Conservation (phyloP, 441 rosid genomes). For the Eruca vesicaria region DNA sequence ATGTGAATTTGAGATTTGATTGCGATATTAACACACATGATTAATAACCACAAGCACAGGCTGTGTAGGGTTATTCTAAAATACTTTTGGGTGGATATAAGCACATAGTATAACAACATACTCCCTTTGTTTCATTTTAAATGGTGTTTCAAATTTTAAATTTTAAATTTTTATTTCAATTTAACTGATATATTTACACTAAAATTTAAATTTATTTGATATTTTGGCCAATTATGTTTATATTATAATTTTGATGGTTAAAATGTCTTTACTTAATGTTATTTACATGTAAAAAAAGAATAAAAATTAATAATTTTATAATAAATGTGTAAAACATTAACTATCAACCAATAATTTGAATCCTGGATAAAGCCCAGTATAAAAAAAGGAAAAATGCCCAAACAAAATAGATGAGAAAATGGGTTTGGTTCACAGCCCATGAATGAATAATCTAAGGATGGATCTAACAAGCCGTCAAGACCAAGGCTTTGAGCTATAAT, state of each 20-base stretch:
- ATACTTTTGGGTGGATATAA: neutral
- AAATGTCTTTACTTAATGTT: neutral
- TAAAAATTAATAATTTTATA: neutral
- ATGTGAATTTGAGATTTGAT: neutral
- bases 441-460: slow-evolving; percentile 95
- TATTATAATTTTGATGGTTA: neutral
- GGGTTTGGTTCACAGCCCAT: neutral
- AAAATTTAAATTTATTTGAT: neutral
- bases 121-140: neutral
- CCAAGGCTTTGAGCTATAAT: slow-evolving; percentile 79
- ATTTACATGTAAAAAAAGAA: neutral
- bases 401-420: neutral
- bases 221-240: neutral
- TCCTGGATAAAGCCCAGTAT: no score
- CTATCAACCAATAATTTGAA: neutral
- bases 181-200: neutral
- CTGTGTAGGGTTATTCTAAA: neutral
- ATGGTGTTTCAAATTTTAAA: neutral
- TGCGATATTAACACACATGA: neutral
- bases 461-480: slow-evolving; percentile 65
- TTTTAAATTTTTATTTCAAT: neutral
- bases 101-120: neutral
- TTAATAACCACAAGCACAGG: neutral
- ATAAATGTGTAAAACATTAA: neutral
- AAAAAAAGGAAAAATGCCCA: neutral